Evolutionary conservation across 345 rosid genomes (phyloP), one percentile per base, ranked within the genome.

Genomic region (Adansonia digitata): DNA sequence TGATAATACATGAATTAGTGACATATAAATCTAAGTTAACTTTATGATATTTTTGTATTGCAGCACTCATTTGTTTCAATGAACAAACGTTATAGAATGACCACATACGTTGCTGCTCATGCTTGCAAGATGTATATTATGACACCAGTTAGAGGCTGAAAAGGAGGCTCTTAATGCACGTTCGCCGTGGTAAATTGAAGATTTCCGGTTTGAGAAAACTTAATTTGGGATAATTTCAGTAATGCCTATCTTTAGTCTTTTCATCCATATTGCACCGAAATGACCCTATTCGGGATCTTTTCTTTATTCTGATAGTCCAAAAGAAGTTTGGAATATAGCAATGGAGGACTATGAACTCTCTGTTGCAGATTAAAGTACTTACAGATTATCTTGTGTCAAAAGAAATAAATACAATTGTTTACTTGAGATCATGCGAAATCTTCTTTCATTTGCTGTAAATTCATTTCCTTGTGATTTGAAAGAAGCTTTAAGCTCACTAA

Each of bases 111-210:
- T 64, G 84, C 77, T 35, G 69, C 85, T 22, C 86, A 81, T 64
- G 84, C 82, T 3, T 77, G 85, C 77, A 81, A 81, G 77, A 83
- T 82, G 85, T 83, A 81, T 24, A 65, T 84, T 39, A 31, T 86
- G 24, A 63, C 78, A 15, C 85, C 85, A 12, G 20, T 65, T 43
- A 34, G 35, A 29, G 56, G 76, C 12, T 60, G 76, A 55, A 53
- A 14, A 14, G 12, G 42, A 65, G 29, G 29, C 10, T 40, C 48
- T 40, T 12, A 61, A 31, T 31, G 7, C 42, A 34, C 7, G 56
- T 52, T 52, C 1, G 24, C 9, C n/a, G n/a, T n/a, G 0, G 8
- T 0, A 0, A n/a, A 14, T n/a, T 34, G 42, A 61, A 61, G 67
- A 4, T 13, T 29, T 14, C 37, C 17, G 13, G 26, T 29, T 29